Evolutionary conservation across 2,329 filamentous ascomycete species (phyloP).

Genomic region (Calonectria pauciramosa): DNA sequence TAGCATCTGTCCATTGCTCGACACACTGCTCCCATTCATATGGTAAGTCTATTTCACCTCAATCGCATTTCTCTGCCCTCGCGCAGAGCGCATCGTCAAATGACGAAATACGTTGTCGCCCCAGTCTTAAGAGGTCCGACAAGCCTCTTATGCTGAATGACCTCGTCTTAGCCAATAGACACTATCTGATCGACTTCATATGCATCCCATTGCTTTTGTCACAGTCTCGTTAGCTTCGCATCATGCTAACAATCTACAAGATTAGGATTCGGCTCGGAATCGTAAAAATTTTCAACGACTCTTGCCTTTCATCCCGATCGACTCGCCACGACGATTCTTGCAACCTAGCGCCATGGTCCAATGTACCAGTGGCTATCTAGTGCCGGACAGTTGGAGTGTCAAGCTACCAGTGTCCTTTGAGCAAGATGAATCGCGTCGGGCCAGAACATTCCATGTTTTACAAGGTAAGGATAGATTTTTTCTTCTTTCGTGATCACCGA

Average conservation of each 20-base stretch:
- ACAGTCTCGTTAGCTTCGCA: not conserved
- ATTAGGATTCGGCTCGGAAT: slow-evolving; percentile 11
- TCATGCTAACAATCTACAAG: slow-evolving; percentile 42
- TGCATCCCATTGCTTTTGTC: slow-evolving; percentile 23
- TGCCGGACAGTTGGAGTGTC: too few relatives aligned
- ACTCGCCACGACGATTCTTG: slow-evolving; percentile 53
- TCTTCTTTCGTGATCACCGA: slow-evolving; percentile 34
- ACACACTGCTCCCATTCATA: not conserved
- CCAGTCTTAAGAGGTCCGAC: slow-evolving; percentile 64
- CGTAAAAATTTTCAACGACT: slow-evolving; percentile 26
- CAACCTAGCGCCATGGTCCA: slow-evolving; percentile 58
- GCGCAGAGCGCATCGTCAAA: slow-evolving; percentile 36
- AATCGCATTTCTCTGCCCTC: not conserved
- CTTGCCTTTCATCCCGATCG: slow-evolving; percentile 6
- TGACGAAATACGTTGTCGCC: slow-evolving; percentile 65
- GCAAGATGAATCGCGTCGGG: not conserved
- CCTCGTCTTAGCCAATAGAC: slow-evolving; percentile 71
- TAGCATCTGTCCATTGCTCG: not conserved
- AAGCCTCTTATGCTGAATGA: slow-evolving; percentile 64
- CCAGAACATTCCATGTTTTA: not conserved
- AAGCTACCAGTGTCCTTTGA: not conserved
- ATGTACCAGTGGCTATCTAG: not conserved
- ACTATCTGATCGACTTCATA: slow-evolving; percentile 56
- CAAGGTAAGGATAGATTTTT: slow-evolving; percentile 45
- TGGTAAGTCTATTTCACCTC: slow-evolving; percentile 37